Base-by-base conservation (phyloP, 331 rosid genomes). In the Malus hybrid region DNA sequence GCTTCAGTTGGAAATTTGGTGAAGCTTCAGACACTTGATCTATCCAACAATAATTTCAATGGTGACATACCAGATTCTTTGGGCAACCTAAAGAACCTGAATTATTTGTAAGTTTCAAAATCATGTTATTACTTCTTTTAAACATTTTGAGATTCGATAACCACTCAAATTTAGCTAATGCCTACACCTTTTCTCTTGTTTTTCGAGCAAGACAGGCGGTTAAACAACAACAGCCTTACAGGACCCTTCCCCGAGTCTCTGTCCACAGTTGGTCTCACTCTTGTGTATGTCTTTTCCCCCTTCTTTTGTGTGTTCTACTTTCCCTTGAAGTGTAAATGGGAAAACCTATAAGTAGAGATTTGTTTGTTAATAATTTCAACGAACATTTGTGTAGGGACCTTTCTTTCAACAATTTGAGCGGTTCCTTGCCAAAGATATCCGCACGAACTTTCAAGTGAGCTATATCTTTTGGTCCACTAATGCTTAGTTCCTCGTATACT, bases 361-460 rank as follows among this genome's bases (percentile, higher is more conserved):
- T 63, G 39, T 11, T 44, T 14, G 5, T 32, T 62, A 26, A 32
- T 63, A 20, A 15, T 65, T 60, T 53, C 20, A 66, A 19, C 3
- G 53, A 30, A 73, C 82, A 75, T 81, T 26, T 67, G 20, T 86
- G 80, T 72, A 95, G 99, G 84, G 99, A 95, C 86, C 90, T 95
- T 39, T 95, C 99, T 73, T 92, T 84, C 80, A 95, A 95, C 88
- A 95, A 95, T 85, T 78, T 95, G 77, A 92, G 90, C 66, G 96
- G 99, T 74, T 78, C 97, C 71, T 79, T 95, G 84, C 97, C 99
- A 48, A 89, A 91, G 77, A 78, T 92, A 75, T 79, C 93, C 19
- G 93, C 99, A 74, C 89, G 99, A 88, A 95, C 99, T 60, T 92
- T 95, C 84, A 95, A 92, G 99, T 95, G 78, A 88, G 93, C 74